Evolutionary conservation across 805 yeast genomes (phyloP), one percentile per base, ranked within the genome.

Genomic region (Suhomyces prunicola): DNA sequence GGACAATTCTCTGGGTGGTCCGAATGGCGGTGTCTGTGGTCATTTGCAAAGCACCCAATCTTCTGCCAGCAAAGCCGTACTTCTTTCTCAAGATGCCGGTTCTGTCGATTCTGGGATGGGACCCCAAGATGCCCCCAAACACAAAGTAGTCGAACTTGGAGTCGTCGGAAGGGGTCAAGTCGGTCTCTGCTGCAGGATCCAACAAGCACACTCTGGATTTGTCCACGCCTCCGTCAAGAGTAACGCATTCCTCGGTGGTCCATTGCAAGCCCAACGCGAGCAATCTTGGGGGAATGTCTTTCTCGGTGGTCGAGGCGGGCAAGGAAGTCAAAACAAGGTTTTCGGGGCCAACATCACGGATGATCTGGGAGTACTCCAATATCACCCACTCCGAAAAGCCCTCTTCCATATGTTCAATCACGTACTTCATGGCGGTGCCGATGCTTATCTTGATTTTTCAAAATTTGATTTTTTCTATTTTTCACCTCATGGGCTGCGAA

Each of bases 1-100:
- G 83, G n/a, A 90, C 74, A 27, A 93, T 92, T 45, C 80, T 65
- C 62, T 90, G 91, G 1, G 97, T 90, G 17, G 96, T 90, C 69
- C 99, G 82, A 33, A 94, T 87, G 0, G 98, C 98, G 1, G 99
- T 93, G 66, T 93, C 99, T 0, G 99, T 93, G 15, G 98, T 90
- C 98, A 93, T 94, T 68, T 93, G 99, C 59, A 87, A 81, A 49
- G 77, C 81, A 2, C 97, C 98, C 50, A 93, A 77, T 67, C 97
- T 81, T 72, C 94, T 85, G 7, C 97, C 97, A 0, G 82, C 84
- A 64, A 91, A 86, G 0, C 97, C 96, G 60, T 91, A 86, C 62
- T 88, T 87, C 41, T 69, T 70, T 63, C 96, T 81, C 56, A 93
- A 79, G 63, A 92, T 94, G 2, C 92, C 94, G 2, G 99, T 93